Evolutionary conservation across 441 rosid species (phyloP), one percentile per base, ranked within the genome.

Genomic region (Populus trichocarpa): DNA sequence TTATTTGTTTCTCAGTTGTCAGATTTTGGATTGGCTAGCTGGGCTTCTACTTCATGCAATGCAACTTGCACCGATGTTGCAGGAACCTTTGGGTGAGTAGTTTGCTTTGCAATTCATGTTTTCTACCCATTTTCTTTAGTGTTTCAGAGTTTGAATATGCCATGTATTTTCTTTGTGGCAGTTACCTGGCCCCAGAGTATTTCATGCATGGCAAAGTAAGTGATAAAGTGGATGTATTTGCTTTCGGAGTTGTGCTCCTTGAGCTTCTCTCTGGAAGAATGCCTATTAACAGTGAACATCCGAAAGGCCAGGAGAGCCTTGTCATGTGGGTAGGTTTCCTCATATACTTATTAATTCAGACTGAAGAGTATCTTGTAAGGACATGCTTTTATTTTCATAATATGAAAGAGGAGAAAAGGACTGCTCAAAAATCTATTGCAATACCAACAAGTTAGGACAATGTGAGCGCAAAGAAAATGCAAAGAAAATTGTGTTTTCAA

Each of bases 131-230:
- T 78, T 66, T 65, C 76, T 70, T 32, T 8, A 23, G 63, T 50
- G 57, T 68, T 35, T 25, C 3, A 20, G 14, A 33, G 59, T 69
- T 75, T 12, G 28, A 61, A 42, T 20, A 30, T 67, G 32, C 74
- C 50, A 25, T 61, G 30, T 64, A 69, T 75, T 42, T 33, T 23
- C 66, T 76, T 30, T 76, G 10, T 79, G 69, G 81, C 90, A 95
- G 98, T 76, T 95, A 93, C 82, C 77, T 95, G 87, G 99, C 99
- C 79, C 99, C 99, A 28, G 99, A 95, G 82, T 95, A 93, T 77
- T 91, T 95, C 87, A 85, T 89, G 93, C 90, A 91, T 70, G 99
- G 98, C 61, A 92, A 89, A 84, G 90, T 93, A 79, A 91, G 90
- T 59, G 93, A 95, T 85, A 95, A 92, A 89, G 84, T 92, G 42